phyloP scores from a whole-genome alignment of 352 stramenopile genomes.

The Pythium sp. region DNA sequence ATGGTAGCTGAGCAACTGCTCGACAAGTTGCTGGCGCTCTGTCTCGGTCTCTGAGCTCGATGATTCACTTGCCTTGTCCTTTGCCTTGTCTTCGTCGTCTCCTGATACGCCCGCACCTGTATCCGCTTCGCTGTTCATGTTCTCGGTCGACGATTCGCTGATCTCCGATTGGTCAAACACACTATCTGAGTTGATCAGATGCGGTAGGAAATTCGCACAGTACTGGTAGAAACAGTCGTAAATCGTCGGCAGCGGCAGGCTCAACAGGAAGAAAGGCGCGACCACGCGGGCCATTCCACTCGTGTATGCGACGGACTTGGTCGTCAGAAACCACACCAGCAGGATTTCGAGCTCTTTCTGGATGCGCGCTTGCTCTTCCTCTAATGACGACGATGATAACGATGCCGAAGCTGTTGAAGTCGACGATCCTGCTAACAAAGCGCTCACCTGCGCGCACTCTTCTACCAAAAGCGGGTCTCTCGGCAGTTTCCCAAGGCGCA shows the following conservation, averaged over 20 bases:
- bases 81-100: slow-evolving; percentile 28
- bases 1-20: slow-evolving; percentile 77
- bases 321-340: slow-evolving; percentile 79
- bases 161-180: slow-evolving; percentile 27
- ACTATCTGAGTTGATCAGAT: slow-evolving; percentile 57
- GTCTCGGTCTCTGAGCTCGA: slow-evolving; percentile 11
- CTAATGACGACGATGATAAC: background rate
- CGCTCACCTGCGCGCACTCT: slow-evolving; percentile 50
- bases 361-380: slow-evolving; percentile 26
- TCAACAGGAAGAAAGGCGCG: slow-evolving; percentile 66
- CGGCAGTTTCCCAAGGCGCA: slow-evolving; percentile 58
- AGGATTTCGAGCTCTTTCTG: slow-evolving; percentile 72
- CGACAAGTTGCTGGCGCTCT: slow-evolving; percentile 62
- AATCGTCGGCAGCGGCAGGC: slow-evolving; percentile 70
- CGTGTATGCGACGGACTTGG: slow-evolving; percentile 72
- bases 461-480: slow-evolving; percentile 56
- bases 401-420: background rate
- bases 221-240: slow-evolving; percentile 89
- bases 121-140: background rate
- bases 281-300: slow-evolving; percentile 76
- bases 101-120: background rate
- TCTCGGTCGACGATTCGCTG: slow-evolving; percentile 24
- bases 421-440: slow-evolving; percentile 25
- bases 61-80: slow-evolving; percentile 6
- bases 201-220: slow-evolving; percentile 65